Evolutionary conservation across 2,329 filamentous ascomycete species (phyloP).

Genomic region (Verticillium nonalfalfae): DNA sequence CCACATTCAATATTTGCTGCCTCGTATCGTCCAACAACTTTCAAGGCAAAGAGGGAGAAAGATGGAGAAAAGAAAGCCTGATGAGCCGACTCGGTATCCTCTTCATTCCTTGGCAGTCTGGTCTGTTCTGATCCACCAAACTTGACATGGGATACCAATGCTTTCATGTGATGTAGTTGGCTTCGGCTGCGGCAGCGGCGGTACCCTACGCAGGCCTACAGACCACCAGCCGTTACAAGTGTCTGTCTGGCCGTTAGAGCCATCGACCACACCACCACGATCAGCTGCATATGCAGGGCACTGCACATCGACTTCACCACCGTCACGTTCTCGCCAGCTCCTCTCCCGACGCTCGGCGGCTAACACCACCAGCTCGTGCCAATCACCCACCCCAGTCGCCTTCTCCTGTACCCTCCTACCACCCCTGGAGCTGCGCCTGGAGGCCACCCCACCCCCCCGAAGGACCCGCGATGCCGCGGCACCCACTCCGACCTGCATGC

Average conservation of each 20-base stretch:
- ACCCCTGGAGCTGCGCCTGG: not conserved
- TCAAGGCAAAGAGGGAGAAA: too few species aligned
- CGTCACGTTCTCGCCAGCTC: not conserved
- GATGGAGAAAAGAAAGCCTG: too few species aligned
- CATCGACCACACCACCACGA: not conserved
- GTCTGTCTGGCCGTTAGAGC: not conserved
- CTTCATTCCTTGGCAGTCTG: too few species aligned
- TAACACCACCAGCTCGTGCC: not conserved
- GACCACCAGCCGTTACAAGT: not conserved
- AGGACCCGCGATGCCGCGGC: slow-evolving; percentile 3
- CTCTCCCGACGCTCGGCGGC: not conserved
- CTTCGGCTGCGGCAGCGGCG: not conserved
- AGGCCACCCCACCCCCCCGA: not conserved
- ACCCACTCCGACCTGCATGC: not conserved
- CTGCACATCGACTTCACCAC: not conserved
- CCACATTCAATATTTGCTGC: too few species aligned
- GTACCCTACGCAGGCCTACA: not conserved
- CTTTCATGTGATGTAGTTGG: not conserved
- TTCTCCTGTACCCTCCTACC: too few species aligned
- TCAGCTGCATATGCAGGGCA: slow-evolving; percentile 2
- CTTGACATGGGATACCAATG: too few species aligned
- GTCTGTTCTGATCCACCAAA: too few species aligned
- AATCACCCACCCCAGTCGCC: not conserved
- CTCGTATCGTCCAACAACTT: too few species aligned
- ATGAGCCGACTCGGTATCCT: too few species aligned